These are phyloP conservation scores for Arthrinium phaeospermum DNA, from an alignment of 2,329 filamentous ascomycete genomes.

Conservation along the genomic window DNA sequence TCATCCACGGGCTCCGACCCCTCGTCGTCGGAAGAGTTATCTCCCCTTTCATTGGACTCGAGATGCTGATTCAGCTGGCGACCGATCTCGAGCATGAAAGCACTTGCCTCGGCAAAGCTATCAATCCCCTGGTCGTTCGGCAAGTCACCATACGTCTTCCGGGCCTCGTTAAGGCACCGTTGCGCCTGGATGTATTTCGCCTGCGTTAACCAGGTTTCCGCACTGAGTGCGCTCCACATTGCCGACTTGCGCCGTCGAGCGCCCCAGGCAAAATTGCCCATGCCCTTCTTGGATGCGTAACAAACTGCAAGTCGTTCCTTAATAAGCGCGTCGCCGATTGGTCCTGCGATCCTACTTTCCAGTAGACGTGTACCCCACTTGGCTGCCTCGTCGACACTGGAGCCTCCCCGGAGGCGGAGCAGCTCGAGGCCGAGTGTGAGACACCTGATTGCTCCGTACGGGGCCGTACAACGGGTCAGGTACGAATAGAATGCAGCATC, in stretches of 20 bases:
- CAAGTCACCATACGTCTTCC: conserved; percentile 57
- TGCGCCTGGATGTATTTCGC: conserved; percentile 80
- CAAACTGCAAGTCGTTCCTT: conserved; percentile 86
- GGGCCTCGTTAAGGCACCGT: conserved; percentile 74
- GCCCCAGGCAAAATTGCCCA: conserved; percentile 71
- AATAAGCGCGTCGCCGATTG: conserved; percentile 79
- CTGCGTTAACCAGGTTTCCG: conserved; percentile 82
- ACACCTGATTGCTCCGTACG: conserved; percentile 81
- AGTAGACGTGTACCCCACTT: conserved; percentile 83
- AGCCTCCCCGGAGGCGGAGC: conserved; percentile 78
- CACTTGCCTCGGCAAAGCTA: conserved; percentile 56
- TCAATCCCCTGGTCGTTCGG: conserved; percentile 57
- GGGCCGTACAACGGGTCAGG: conserved; percentile 78
- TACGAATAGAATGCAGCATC: conserved; percentile 94
- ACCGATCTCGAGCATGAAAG: conserved; percentile 59
- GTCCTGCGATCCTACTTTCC: conserved; percentile 76
- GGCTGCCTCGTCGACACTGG: conserved; percentile 84
- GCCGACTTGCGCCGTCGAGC: conserved; percentile 82
- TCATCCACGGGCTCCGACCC: conserved; percentile 34
- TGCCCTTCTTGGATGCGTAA: conserved; percentile 75
- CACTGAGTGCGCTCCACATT: conserved; percentile 83
- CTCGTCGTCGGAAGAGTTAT: conserved; percentile 18
- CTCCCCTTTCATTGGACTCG: conserved; percentile 37
- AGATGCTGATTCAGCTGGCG: conserved; percentile 55
- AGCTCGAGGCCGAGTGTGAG: conserved; percentile 81